phyloP scores from a whole-genome alignment of 1,284 basidiomycete species.

The Heterobasidion occidentale region DNA sequence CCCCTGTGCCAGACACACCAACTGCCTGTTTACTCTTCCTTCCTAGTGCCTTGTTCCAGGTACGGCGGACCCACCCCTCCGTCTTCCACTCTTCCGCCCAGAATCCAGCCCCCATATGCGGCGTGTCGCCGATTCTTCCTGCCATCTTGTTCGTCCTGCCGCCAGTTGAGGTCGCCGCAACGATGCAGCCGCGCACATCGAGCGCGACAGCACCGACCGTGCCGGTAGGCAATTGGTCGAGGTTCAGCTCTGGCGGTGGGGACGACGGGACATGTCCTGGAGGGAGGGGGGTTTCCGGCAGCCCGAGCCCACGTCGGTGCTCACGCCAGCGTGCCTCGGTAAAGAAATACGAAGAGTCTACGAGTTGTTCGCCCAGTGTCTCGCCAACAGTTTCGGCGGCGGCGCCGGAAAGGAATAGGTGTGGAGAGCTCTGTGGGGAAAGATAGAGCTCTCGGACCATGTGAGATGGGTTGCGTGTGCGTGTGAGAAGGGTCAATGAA shows the following conservation, averaged over 20 bases:
- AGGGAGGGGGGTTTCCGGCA: conserved; percentile 57
- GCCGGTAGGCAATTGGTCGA: conserved; percentile 63
- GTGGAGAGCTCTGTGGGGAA: conserved; percentile 47
- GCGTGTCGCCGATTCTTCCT: conserved; percentile 77
- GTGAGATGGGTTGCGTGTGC: conserved; percentile 65
- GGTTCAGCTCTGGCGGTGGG: conserved; percentile 19
- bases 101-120: conserved; percentile 69
- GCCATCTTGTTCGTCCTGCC: conserved; percentile 78
- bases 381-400: conserved; percentile 55
- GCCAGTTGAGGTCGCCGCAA: conserved; percentile 70
- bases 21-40: conserved; percentile 41
- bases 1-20: conserved; percentile 77
- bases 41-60: conserved; percentile 27
- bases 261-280: conserved; percentile 11
- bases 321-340: conserved; percentile 69
- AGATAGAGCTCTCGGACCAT: conserved; percentile 67
- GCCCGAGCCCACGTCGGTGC: conserved; percentile 60
- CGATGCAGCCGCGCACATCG: conserved; percentile 66
- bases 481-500: conserved; percentile 59
- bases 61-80: conserved; percentile 20
- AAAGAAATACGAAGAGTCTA: conserved; percentile 71
- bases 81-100: conserved; percentile 74
- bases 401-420: conserved; percentile 63
- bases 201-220: conserved; percentile 81
- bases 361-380: conserved; percentile 45